Base-by-base conservation (phyloP, 176 grass and related monocot genomes). In the Oryza rufipogon region DNA sequence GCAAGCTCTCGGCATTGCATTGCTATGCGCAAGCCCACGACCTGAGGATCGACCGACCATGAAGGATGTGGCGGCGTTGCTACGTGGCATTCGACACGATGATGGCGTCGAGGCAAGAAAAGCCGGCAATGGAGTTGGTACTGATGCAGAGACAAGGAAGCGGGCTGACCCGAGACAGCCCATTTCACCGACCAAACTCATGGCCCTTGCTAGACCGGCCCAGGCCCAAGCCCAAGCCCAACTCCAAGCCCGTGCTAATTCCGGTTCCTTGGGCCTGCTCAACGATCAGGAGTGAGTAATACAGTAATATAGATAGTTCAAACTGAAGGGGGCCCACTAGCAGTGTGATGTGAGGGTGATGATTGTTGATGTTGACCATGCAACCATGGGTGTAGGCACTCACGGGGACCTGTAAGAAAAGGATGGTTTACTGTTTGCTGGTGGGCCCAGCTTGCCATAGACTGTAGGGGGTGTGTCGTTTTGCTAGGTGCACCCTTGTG, bases 61-160 rank as follows among this genome's bases (percentile, higher is more conserved):
- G 92, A 97, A 97, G 84, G 95, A 97, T 14, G 92, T 85, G 60
- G 90, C 95, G 22, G 95, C 95, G 4, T 36, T 97, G 78, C 92
- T 97, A 4, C 90, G 90, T 16, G 95, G 88, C 25, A 87, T 94
- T 73, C 90, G 46, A 6, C 87, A 92, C 36, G 92, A 94, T n/a
- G 92, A 94, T 23, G 47, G 70, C 41, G 4, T 7, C 0, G 83
- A 88, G 17, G 73, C 83, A 0, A 77, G 89, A 25, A 94, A 94
- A 52, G 69, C 30, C 3, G 60, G 47, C 7, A 54, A 8, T 0
- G 78, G 3, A 4, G 66, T 44, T 0, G 79, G 17, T 1, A n/a
- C 13, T 0, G 77, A 61, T 3, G n/a, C 49, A 2, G 77, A 81
- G 65, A n/a, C 30, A 3, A 51, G 68, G n/a, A 93, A 89, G 38